Evolutionary conservation across 1,284 basidiomycete species (phyloP).

Genomic region (Tremellales sp.): DNA sequence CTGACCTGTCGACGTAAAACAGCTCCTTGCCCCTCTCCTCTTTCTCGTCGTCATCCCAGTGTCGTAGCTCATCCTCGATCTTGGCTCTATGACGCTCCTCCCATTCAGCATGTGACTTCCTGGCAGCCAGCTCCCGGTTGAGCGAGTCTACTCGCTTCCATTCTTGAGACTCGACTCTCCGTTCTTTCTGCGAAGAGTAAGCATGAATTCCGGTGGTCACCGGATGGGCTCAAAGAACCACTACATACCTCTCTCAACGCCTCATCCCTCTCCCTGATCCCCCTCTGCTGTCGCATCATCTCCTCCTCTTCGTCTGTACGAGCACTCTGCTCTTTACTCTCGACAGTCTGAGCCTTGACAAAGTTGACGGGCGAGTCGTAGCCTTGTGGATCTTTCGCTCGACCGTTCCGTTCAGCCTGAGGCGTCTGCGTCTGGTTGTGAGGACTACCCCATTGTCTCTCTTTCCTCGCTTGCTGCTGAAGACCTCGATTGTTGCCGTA

Average conservation of each 20-base stretch:
- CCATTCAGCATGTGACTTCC: constrained; percentile 65
- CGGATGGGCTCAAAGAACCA: not conserved
- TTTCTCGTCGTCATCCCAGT: constrained; percentile 88
- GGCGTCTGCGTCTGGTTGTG: not conserved
- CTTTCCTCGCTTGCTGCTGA: constrained; percentile 13
- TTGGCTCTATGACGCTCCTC: constrained; percentile 68
- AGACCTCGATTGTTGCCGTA: constrained; percentile 24
- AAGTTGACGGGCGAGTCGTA: constrained; percentile 75
- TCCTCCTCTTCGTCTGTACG: constrained; percentile 85
- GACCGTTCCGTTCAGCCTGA: not conserved
- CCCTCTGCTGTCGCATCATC: constrained; percentile 65
- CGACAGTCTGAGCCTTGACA: constrained; percentile 61
- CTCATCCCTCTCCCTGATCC: constrained; percentile 69
- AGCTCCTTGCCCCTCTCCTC: constrained; percentile 58
- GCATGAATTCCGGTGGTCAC: not conserved
- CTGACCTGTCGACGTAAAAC: constrained; percentile 77
- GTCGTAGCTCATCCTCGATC: constrained; percentile 65
- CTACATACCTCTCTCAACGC: constrained; percentile 75
- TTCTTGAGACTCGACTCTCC: constrained; percentile 71
- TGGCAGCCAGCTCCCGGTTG: constrained; percentile 67
- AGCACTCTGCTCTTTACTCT: constrained; percentile 44
- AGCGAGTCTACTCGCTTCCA: constrained; percentile 66
- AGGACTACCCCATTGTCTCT: constrained; percentile 6
- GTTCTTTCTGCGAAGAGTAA: constrained; percentile 43
- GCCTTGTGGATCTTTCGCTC: constrained; percentile 60